phyloP scores from a whole-genome alignment of 495 filamentous ascomycete species.

The Chaetomium cochliodes region DNA sequence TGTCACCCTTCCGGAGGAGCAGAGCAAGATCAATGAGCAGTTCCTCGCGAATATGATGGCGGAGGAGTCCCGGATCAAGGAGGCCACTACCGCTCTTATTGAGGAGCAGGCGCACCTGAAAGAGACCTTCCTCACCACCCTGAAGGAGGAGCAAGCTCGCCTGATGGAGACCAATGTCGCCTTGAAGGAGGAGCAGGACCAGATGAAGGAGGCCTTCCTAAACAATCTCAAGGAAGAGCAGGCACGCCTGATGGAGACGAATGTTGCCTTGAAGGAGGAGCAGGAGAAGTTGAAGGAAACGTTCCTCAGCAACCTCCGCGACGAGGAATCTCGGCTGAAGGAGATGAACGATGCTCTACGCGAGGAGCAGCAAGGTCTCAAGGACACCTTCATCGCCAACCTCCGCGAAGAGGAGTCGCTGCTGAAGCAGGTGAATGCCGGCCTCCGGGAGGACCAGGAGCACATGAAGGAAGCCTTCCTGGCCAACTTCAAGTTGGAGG shows the following conservation, averaged over 20 bases:
- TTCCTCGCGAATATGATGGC: slow-evolving; percentile 31
- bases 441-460: slow-evolving; percentile 43
- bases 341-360: slow-evolving; percentile 48
- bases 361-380: slow-evolving; percentile 72
- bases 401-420: slow-evolving; percentile 67
- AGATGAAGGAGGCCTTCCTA: slow-evolving; percentile 51
- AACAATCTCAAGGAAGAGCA: slow-evolving; percentile 66
- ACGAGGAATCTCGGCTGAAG: slow-evolving; percentile 32
- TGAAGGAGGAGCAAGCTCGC: slow-evolving; percentile 30
- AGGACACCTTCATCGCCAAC: slow-evolving; percentile 63
- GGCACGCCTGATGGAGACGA: slow-evolving; percentile 48
- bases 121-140: slow-evolving; percentile 24
- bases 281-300: slow-evolving; percentile 30
- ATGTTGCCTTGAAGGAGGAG: slow-evolving; percentile 31
- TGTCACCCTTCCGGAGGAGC: slow-evolving; percentile 56
- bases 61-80: slow-evolving; percentile 29
- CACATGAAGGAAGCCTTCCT: slow-evolving; percentile 39
- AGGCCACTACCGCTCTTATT: not conserved
- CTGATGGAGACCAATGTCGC: slow-evolving; percentile 28
- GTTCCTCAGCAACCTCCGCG: slow-evolving; percentile 27
- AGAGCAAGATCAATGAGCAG: slow-evolving; percentile 31
- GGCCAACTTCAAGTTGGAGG: slow-evolving; percentile 31
- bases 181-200: slow-evolving; percentile 34
- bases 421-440: slow-evolving; percentile 63
- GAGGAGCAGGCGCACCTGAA: not conserved